Base-by-base conservation (phyloP, 352 stramenopile species). In the Hyaloperonospora brassicae region DNA sequence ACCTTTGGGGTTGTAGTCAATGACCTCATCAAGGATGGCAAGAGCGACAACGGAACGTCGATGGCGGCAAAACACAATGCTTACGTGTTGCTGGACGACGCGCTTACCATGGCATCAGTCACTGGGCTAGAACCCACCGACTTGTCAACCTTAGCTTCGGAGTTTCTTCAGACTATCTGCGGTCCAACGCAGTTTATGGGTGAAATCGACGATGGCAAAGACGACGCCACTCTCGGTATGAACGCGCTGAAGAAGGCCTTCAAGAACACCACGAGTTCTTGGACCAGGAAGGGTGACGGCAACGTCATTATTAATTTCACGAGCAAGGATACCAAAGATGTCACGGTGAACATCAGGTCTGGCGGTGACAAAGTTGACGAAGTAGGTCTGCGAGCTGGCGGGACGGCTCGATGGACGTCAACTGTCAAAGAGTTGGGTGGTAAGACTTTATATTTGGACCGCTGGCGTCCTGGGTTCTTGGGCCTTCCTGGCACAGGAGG, bases 371-470 rank as follows among this genome's bases (percentile, higher is more conserved):
- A 62, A 10, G 57, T 74, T 25, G 48, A 55, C 8, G 35, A 73
- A 11, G 64, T 80, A 4, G 10, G 31, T 1, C 59, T 79, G 8
- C 49, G 62, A 34, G 61, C 55, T 21, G 67, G 65, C 8, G 22
- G 36, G 11, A 77, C 41, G 1, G 67, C 57, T 27, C 47, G 45
- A 1, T 79, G 61, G 61, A 68, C 47, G 9, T 65, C 63, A 30
- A 64, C 22, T 0, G 60, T 71, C 25, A 46, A 50, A 2, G 42
- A 35, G 0, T 47, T 79, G 13, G 50, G 71, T 21, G 66, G 73
- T 27, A 87, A 85, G 60, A 87, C 73, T 2, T 23, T 85, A 42
- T 85, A 84, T 57, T 27, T 85, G 53, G 72, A 81, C 54, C 72
- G 72, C 40, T 82, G 70, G 70, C 72, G 76, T 1, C 53, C 64